A percentile compares a stretch with the other conserved stretches of the same genome.
phyloP scores from a whole-genome alignment of 108 stramenopile genomes.

The Nitzschia inconspicua region DNA sequence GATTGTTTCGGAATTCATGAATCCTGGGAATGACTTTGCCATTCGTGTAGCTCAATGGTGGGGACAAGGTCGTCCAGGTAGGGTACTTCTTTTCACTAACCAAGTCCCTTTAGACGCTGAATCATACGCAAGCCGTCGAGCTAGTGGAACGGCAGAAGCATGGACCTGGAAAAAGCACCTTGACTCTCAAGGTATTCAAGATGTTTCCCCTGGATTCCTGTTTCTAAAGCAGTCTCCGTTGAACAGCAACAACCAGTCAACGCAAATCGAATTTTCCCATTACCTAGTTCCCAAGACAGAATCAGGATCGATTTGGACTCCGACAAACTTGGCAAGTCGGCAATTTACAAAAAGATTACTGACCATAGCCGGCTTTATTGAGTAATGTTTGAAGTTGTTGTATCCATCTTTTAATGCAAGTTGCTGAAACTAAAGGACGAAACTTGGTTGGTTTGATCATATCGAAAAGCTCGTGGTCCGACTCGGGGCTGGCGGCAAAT shows the following conservation, averaged over 20 bases:
- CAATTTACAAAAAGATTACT: no score
- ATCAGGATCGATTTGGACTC: constrained; percentile 78
- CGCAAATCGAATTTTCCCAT: constrained; percentile 16
- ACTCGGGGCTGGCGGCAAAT: no score
- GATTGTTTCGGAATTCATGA: constrained; percentile 78
- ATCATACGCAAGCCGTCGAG: constrained; percentile 57
- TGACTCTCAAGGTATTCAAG: constrained; percentile 20
- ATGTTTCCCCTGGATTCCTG: constrained; percentile 69
- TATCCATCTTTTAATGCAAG: no score
- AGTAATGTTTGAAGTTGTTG: no score
- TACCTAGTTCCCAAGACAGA: constrained; percentile 46
- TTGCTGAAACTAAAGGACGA: no score
- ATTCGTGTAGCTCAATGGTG: constrained; percentile 27
- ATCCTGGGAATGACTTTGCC: constrained; percentile 2
- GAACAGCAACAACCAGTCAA: not conserved
- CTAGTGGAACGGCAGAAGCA: constrained; percentile 39
- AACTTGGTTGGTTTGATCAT: no score
- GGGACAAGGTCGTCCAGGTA: constrained; percentile 2
- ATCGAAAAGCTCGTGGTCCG: no score
- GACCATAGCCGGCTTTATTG: no score
- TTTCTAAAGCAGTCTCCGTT: constrained; percentile 24
- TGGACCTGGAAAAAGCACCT: constrained; percentile 53
- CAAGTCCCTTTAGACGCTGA: constrained; percentile 41
- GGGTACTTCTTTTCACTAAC: constrained; percentile 59
- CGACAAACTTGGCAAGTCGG: constrained; percentile 55